Evolutionary conservation across 768 basidiomycete genomes (phyloP).

Genomic region (Tephrocybe sp.): DNA sequence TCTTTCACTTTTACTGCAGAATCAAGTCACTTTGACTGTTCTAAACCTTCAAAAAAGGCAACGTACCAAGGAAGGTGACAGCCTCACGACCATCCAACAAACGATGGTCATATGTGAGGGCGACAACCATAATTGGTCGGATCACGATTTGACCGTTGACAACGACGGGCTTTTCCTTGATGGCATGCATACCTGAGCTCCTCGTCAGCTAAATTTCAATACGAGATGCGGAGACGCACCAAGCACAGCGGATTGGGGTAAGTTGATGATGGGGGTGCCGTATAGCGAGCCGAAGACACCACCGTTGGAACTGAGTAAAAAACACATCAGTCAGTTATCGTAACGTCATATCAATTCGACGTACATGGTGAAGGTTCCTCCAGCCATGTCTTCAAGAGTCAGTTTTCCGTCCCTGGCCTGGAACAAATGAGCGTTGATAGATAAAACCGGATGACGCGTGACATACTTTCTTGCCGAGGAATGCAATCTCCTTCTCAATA

Average conservation of each 20-base stretch:
- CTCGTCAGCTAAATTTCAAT: not conserved
- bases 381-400: slow-evolving; percentile 97
- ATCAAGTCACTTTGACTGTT: not conserved
- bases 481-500: slow-evolving; percentile 91
- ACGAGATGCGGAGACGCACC: slow-evolving; percentile 42
- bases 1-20: slow-evolving; percentile 82
- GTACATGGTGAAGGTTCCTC: slow-evolving; percentile 98
- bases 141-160: slow-evolving; percentile 95
- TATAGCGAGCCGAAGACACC: slow-evolving; percentile 97
- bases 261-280: slow-evolving; percentile 98
- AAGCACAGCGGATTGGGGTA: slow-evolving; percentile 92
- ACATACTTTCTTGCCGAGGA: slow-evolving; percentile 82
- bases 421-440: not conserved
- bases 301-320: slow-evolving; percentile 79
- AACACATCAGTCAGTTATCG: not conserved
- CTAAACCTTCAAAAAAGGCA: not conserved
- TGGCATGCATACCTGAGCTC: slow-evolving; percentile 81
- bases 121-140: slow-evolving; percentile 95
- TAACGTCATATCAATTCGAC: slow-evolving; percentile 24
- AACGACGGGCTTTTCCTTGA: slow-evolving; percentile 89
- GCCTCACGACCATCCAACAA: slow-evolving; percentile 95
- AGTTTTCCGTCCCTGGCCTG: slow-evolving; percentile 90
- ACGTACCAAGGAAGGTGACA: slow-evolving; percentile 94
- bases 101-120: slow-evolving; percentile 94
- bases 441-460: not conserved